Base-by-base conservation (phyloP, 2,329 filamentous ascomycete genomes). In the Blastomyces gilchristii region DNA sequence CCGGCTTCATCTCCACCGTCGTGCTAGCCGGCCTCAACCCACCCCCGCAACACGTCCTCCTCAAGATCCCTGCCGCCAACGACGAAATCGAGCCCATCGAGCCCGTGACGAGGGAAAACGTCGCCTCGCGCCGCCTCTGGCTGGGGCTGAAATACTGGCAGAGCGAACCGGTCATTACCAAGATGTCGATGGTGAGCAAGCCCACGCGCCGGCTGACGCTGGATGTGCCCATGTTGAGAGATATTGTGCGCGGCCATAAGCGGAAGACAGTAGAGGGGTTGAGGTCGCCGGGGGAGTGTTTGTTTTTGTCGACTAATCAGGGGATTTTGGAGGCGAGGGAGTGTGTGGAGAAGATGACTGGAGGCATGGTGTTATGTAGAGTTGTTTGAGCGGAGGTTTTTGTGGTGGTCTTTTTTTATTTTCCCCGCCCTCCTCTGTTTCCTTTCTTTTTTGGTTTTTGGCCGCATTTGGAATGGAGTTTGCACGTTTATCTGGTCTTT, bases 71-170 rank as follows among this genome's bases (percentile, higher is more conserved):
- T 3, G 73, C 76, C 4, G 71, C 72, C n/a, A 74, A 73, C 50
- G 73, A 76, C 53, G 72, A 76, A 65, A 60, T 69, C 67, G 63
- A 72, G 65, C 68, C 70, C 58, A 60, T 76, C 43, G 80, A 84
- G 68, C 80, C 79, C 16, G 81, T 90, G 63, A 91, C 87, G 58
- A 79, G 81, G 65, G 80, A 79, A 69, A 96, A 95, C 76, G 84
- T 91, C 47, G 83, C 91, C 4, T 82, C 80, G 49, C 83, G 90
- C 72, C 82, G 92, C 65, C 79, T 97, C 68, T 97, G 92, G 92
- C 77, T 97, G 14, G 91, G 91, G 0, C 79, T 96, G 71, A 96
- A 96, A 79, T 96, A 96, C 82, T 90, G 85, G 84, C 86, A 91
- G 68, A 88, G 88, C 72, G 81, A 87, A 75, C 90, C 92, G 6